Evolutionary conservation across 805 yeast genomes (phyloP).

Genomic region (Cyberlindnera samutprakarnensis): DNA sequence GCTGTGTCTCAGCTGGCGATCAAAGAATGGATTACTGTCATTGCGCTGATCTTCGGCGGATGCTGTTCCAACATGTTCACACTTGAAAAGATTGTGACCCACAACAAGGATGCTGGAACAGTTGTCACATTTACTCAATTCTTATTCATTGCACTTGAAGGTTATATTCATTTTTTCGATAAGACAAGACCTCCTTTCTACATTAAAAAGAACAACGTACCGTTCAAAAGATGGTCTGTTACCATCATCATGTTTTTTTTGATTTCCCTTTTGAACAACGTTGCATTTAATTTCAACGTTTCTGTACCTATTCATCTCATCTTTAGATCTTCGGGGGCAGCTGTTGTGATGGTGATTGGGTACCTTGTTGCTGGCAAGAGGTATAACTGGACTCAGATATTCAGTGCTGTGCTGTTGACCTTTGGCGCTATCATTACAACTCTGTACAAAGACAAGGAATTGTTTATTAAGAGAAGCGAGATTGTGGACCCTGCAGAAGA

Average conservation of each 20-base stretch:
- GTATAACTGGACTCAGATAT: constrained; percentile 38
- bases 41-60: constrained; percentile 51
- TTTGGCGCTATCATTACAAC: constrained; percentile 34
- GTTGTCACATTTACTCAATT: constrained; percentile 56
- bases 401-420: constrained; percentile 44
- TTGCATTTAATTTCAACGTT: constrained; percentile 47
- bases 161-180: constrained; percentile 31
- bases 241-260: constrained; percentile 44
- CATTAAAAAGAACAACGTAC: constrained; percentile 30
- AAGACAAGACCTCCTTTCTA: constrained; percentile 23
- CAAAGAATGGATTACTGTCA: constrained; percentile 17
- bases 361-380: constrained; percentile 34
- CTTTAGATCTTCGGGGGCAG: constrained; percentile 56
- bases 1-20: constrained; percentile 14
- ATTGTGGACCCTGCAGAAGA: neutral
- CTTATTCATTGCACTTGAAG: constrained; percentile 39
- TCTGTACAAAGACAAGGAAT: constrained; percentile 24
- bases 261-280: constrained; percentile 48
- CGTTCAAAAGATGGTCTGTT: constrained; percentile 35
- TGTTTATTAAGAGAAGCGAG: constrained; percentile 14
- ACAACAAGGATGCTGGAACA: constrained; percentile 33
- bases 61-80: constrained; percentile 67
- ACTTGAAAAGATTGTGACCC: constrained; percentile 44
- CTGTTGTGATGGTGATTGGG: constrained; percentile 54
- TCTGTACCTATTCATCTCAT: constrained; percentile 64